These are phyloP conservation scores for Backusella circina DNA, from an alignment of 192 early-diverging fungal genomes.

Conservation along the genomic window DNA sequence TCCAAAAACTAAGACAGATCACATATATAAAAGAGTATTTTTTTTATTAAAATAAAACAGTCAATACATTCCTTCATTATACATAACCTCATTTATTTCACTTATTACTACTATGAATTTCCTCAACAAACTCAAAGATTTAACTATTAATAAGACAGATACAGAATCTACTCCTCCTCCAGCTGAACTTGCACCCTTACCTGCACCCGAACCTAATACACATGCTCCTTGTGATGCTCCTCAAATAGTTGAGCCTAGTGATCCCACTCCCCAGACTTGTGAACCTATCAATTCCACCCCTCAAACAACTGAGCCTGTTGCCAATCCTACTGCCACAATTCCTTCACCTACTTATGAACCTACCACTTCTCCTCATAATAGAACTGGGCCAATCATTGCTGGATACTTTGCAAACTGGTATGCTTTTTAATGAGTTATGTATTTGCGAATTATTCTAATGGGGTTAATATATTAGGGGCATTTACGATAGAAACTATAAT, in stretches of 20 bases:
- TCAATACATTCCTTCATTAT: neutral
- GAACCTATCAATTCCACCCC: neutral
- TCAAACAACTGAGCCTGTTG: neutral
- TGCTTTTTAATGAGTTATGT: neutral
- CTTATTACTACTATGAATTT: neutral
- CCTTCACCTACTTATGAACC: neutral
- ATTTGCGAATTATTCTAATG: neutral
- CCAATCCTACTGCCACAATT: neutral
- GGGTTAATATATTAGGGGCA: constrained; percentile 42
- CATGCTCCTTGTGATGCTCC: neutral
- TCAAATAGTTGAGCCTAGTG: neutral
- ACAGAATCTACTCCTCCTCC: neutral
- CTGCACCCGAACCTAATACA: neutral
- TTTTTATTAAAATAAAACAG: neutral
- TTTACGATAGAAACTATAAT: constrained; percentile 66
- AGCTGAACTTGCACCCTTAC: neutral
- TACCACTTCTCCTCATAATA: neutral
- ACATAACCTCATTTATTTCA: neutral
- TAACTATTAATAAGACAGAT: neutral
- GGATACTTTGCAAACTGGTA: constrained; percentile 34
- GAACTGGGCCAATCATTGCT: constrained; percentile 21
- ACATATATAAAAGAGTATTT: neutral
- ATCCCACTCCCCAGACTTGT: too few relatives aligned
- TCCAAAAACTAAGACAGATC: neutral
- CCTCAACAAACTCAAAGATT: neutral